A percentile compares a stretch with the other conserved stretches of the same genome.
phyloP scores from a whole-genome alignment of 805 yeast genomes.

The Teunomyces panamensis region DNA sequence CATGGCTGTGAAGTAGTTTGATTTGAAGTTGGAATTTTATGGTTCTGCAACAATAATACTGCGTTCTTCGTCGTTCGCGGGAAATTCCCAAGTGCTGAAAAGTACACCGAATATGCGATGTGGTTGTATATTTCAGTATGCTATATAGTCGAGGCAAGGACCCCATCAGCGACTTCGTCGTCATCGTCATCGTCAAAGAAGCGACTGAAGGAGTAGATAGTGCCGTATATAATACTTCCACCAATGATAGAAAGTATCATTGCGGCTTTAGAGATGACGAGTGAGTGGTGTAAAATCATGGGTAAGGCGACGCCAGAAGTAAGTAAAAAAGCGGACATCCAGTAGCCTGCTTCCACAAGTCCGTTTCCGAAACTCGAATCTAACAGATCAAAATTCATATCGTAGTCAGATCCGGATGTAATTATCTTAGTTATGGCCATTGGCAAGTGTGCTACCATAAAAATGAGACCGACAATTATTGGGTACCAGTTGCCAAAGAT shows the following conservation, averaged over 20 bases:
- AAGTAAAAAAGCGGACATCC: slow-evolving; percentile 71
- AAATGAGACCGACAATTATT: slow-evolving; percentile 54
- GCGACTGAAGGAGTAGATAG: slow-evolving; percentile 77
- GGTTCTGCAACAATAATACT: not conserved
- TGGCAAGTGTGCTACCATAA: slow-evolving; percentile 41
- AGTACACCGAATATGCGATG: not conserved
- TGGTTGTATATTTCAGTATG: slow-evolving; percentile 1
- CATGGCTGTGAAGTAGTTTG: slow-evolving; percentile 5
- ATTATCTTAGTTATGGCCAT: slow-evolving; percentile 32
- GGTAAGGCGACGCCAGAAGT: slow-evolving; percentile 75
- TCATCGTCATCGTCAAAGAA: slow-evolving; percentile 56
- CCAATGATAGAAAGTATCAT: slow-evolving; percentile 76
- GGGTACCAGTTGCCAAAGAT: slow-evolving; percentile 92
- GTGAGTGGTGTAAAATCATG: slow-evolving; percentile 69
- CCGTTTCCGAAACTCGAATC: slow-evolving; percentile 28
- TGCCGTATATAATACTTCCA: slow-evolving; percentile 77
- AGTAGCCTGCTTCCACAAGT: slow-evolving; percentile 76
- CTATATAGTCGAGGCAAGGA: not conserved
- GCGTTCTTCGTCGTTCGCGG: not conserved
- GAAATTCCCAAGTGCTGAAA: not conserved
- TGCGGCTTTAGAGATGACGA: slow-evolving; percentile 66
- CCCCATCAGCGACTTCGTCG: slow-evolving; percentile 17
- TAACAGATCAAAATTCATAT: slow-evolving; percentile 40
- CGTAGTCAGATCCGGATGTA: slow-evolving; percentile 36
- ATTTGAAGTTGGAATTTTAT: not conserved